Evolutionary conservation across 805 yeast genomes (phyloP).

Genomic region (Wickerhamiella azyma): DNA sequence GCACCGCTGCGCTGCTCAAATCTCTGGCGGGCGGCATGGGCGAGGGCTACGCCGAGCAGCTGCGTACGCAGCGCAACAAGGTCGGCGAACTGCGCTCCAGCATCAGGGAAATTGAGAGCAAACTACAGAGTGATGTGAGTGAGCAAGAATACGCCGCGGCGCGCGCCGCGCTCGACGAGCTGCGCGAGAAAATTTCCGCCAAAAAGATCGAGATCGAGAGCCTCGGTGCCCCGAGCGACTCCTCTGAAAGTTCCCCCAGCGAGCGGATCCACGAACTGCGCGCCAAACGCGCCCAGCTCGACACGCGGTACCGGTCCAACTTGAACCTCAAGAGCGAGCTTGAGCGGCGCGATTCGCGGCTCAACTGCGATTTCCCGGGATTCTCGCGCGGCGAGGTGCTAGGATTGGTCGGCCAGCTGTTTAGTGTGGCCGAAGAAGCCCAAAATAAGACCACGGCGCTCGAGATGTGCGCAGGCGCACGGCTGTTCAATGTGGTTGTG

Average conservation of each 20-base stretch:
- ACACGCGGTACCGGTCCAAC: background rate
- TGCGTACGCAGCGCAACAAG: background rate
- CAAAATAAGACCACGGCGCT: conserved; percentile 61
- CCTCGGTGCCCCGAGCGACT: too few relatives aligned
- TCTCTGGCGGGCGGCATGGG: background rate
- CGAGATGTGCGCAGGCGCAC: conserved; percentile 89
- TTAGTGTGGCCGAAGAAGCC: conserved; percentile 44
- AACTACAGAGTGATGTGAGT: background rate
- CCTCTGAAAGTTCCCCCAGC: too few relatives aligned
- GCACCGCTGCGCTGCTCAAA: background rate
- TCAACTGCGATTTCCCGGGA: conserved; percentile 24
- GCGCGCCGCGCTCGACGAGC: background rate
- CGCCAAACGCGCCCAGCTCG: conserved; percentile 6
- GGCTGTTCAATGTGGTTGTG: conserved; percentile 79
- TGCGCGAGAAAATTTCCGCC: background rate
- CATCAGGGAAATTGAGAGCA: background rate
- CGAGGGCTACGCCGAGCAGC: background rate
- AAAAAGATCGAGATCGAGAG: background rate
- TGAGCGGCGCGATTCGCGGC: conserved; percentile 6
- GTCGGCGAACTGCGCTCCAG: background rate
- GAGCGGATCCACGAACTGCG: background rate
- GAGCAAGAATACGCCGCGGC: background rate
- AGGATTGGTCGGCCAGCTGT: conserved; percentile 83
- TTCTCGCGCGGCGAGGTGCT: conserved; percentile 53
- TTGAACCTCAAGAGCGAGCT: conserved; percentile 5